A percentile compares a stretch with the other conserved stretches of the same genome.
Conservation (phyloP, 2,329 filamentous ascomycete genomes). For the Pseudogymnoascus sp. region DNA sequence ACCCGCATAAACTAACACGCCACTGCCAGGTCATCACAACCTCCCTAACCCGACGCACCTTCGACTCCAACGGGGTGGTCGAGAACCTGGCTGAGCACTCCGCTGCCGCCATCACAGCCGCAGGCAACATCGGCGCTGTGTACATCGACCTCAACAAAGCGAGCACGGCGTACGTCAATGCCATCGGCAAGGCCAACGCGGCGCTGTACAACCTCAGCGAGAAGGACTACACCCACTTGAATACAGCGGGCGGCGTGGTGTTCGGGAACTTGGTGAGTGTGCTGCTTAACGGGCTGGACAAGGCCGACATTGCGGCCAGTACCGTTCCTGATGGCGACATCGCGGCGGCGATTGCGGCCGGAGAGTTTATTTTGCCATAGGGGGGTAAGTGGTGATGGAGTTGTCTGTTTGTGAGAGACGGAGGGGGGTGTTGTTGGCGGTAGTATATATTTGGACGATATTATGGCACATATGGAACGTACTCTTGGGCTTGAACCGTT, state of each 20-base stretch:
- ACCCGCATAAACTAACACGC: not conserved
- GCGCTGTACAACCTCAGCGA: constrained; percentile 36
- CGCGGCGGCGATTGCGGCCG: constrained; percentile 12
- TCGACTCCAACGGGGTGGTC: constrained; percentile 32
- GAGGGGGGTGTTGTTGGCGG: not conserved
- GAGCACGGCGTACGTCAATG: constrained; percentile 38
- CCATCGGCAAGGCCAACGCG: constrained; percentile 36
- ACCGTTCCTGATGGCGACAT: constrained; percentile 15
- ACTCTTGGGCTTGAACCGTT: too few species aligned
- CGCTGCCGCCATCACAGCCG: constrained; percentile 35
- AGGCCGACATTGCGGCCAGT: constrained; percentile 1
- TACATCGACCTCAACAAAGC: constrained; percentile 40
- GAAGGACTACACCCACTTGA: constrained; percentile 44
- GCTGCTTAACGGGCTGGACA: constrained; percentile 23
- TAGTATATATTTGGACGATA: not conserved
- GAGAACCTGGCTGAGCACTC: constrained; percentile 35
- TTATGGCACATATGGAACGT: not conserved
- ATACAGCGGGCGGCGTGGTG: constrained; percentile 36
- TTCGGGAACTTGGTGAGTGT: constrained; percentile 42
- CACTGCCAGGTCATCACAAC: constrained; percentile 34
- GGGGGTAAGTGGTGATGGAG: not conserved
- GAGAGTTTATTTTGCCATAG: constrained; percentile 13
- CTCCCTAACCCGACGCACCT: constrained; percentile 37
- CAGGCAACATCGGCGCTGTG: constrained; percentile 25
- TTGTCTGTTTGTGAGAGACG: not conserved